phyloP scores from a whole-genome alignment of 1,139 yeast species.

The Yamadazyma trypodendri region DNA sequence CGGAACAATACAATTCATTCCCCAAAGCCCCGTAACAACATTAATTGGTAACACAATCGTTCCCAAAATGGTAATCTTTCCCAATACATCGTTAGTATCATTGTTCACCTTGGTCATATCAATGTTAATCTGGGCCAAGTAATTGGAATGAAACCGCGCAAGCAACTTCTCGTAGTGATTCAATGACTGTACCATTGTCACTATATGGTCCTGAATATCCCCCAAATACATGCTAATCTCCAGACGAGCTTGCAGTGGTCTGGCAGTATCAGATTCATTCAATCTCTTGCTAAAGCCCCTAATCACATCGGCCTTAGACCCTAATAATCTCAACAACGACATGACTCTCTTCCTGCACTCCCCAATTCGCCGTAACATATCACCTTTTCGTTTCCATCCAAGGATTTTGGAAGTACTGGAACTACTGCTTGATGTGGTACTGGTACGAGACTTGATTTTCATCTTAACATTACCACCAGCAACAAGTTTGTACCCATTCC shows the following conservation, averaged over 20 bases:
- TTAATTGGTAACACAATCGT: slow-evolving; percentile 93
- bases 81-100: slow-evolving; percentile 93
- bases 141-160: slow-evolving; percentile 91
- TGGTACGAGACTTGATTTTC: slow-evolving; percentile 8
- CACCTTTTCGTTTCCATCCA: slow-evolving; percentile 90
- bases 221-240: slow-evolving; percentile 84
- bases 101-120: slow-evolving; percentile 98
- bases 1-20: slow-evolving; percentile 96
- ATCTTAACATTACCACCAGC: slow-evolving; percentile 6
- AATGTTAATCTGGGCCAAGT: slow-evolving; percentile 92
- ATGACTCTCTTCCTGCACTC: slow-evolving; percentile 93
- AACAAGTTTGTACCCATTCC: slow-evolving; percentile 14
- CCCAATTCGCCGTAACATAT: slow-evolving; percentile 91
- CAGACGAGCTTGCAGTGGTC: slow-evolving; percentile 19
- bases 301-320: slow-evolving; percentile 94
- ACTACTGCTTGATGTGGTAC: slow-evolving; percentile 22
- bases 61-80: slow-evolving; percentile 90
- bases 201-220: slow-evolving; percentile 91
- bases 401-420: slow-evolving; percentile 53
- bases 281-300: slow-evolving; percentile 91
- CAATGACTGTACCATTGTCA: slow-evolving; percentile 92
- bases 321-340: slow-evolving; percentile 80
- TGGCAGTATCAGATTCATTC: slow-evolving; percentile 72
- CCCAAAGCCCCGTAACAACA: slow-evolving; percentile 96
- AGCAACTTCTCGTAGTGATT: slow-evolving; percentile 91